These are phyloP conservation scores for Crucihimalaya himalaica DNA, from an alignment of 345 rosid genomes.

Conservation along the genomic window DNA sequence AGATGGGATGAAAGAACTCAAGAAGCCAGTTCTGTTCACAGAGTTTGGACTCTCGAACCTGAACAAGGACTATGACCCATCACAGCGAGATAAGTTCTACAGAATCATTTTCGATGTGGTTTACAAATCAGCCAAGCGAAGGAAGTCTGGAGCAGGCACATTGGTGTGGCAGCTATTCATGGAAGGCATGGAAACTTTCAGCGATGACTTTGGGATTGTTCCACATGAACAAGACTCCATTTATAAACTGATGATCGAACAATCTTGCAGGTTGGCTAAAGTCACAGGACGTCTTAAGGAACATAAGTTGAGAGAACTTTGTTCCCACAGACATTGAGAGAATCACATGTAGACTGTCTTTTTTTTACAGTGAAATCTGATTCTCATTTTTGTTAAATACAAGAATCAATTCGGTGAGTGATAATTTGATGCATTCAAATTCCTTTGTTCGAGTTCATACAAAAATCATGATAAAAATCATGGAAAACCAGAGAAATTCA, in stretches of 20 bases:
- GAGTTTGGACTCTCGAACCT: constrained; percentile 77
- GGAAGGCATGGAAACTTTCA: constrained; percentile 85
- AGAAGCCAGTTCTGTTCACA: constrained; percentile 69
- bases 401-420: constrained; percentile 47
- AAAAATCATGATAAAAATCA: neutral
- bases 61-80: constrained; percentile 60
- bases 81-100: constrained; percentile 57
- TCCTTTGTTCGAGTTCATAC: constrained; percentile 37
- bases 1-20: constrained; percentile 64
- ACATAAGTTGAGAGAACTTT: constrained; percentile 49
- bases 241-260: constrained; percentile 53
- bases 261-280: constrained; percentile 75
- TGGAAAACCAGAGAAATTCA: constrained; percentile 36
- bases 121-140: constrained; percentile 61
- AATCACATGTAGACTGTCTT: constrained; percentile 32
- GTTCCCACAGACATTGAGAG: constrained; percentile 43
- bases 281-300: constrained; percentile 47
- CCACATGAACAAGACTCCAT: constrained; percentile 67
- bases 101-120: constrained; percentile 51
- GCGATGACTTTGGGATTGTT: constrained; percentile 78
- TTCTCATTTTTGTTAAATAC: constrained; percentile 50
- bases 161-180: constrained; percentile 82
- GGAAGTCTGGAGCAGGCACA: constrained; percentile 71
- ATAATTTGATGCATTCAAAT: constrained; percentile 48
- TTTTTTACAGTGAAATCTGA: constrained; percentile 14